phyloP scores from a whole-genome alignment of 441 rosid species.

The Erysimum pusillum region DNA sequence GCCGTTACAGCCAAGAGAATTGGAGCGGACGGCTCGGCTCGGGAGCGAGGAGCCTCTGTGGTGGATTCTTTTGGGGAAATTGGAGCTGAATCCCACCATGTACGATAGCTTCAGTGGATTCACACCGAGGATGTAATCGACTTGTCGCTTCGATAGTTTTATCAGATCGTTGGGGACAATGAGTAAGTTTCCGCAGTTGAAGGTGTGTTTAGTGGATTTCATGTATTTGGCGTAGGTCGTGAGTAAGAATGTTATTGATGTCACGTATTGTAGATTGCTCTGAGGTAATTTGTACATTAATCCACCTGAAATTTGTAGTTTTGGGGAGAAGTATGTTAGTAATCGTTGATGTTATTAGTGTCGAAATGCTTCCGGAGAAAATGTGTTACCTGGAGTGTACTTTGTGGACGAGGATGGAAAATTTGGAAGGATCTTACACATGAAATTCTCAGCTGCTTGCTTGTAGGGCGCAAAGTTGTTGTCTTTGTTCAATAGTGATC shows the following conservation, averaged over 20 bases:
- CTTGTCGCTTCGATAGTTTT: constrained; percentile 60
- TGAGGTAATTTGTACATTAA: constrained; percentile 65
- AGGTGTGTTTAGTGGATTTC: constrained; percentile 27
- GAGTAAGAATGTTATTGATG: constrained; percentile 60
- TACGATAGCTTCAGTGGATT: constrained; percentile 68
- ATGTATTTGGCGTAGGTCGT: constrained; percentile 55
- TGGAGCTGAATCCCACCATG: constrained; percentile 66
- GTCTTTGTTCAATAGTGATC: constrained; percentile 43
- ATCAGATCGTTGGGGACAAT: constrained; percentile 49
- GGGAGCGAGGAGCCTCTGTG: constrained; percentile 65
- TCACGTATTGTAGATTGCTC: constrained; percentile 65
- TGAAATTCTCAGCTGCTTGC: constrained; percentile 62
- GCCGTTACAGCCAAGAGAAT: constrained; percentile 46
- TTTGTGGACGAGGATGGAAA: constrained; percentile 81
- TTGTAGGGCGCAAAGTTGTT: constrained; percentile 37
- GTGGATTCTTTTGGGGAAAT: constrained; percentile 58
- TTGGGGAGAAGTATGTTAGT: not conserved
- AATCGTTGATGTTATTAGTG: not conserved
- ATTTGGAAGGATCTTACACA: constrained; percentile 82
- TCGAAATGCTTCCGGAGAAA: not conserved
- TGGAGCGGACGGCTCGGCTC: constrained; percentile 44
- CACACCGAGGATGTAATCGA: constrained; percentile 66
- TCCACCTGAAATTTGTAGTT: constrained; percentile 53
- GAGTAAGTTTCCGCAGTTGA: constrained; percentile 54
- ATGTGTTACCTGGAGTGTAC: constrained; percentile 75